phyloP scores from a whole-genome alignment of 768 basidiomycete species.

The Lactarius trivialis region DNA sequence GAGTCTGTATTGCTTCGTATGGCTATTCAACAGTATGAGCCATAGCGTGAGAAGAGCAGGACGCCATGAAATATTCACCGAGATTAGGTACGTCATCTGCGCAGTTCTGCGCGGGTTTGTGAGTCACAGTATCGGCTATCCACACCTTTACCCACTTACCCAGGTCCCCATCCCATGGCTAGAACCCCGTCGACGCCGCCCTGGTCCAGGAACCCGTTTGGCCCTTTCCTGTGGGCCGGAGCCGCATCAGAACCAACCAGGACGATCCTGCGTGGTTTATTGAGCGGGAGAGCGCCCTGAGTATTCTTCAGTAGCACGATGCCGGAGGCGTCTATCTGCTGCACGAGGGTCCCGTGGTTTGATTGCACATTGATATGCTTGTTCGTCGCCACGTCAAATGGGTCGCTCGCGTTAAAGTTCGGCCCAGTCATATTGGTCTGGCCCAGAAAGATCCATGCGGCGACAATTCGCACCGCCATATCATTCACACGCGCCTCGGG shows the following conservation, averaged over 20 bases:
- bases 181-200: slow-evolving; percentile 52
- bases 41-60: not conserved
- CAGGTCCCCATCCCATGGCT: slow-evolving; percentile 92
- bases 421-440: slow-evolving; percentile 62
- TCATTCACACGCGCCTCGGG: slow-evolving; percentile 60
- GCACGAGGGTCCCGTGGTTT: slow-evolving; percentile 62
- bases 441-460: slow-evolving; percentile 57
- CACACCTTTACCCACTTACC: slow-evolving; percentile 29
- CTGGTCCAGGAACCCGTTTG: slow-evolving; percentile 43
- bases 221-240: slow-evolving; percentile 36
- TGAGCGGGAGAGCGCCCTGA: slow-evolving; percentile 48
- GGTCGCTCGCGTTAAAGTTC: slow-evolving; percentile 65
- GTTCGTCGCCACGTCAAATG: slow-evolving; percentile 47
- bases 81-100: slow-evolving; percentile 72
- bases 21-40: slow-evolving; percentile 43
- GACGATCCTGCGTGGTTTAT: slow-evolving; percentile 51
- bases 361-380: slow-evolving; percentile 60
- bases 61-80: slow-evolving; percentile 38
- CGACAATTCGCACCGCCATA: slow-evolving; percentile 77
- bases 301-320: slow-evolving; percentile 74
- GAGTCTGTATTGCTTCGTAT: slow-evolving; percentile 70
- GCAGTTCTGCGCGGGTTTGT: slow-evolving; percentile 47
- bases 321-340: slow-evolving; percentile 67
- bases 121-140: not conserved
- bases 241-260: slow-evolving; percentile 54